Base-by-base conservation (phyloP, 768 basidiomycete species). In the Coprinellus aureogranulatus region DNA sequence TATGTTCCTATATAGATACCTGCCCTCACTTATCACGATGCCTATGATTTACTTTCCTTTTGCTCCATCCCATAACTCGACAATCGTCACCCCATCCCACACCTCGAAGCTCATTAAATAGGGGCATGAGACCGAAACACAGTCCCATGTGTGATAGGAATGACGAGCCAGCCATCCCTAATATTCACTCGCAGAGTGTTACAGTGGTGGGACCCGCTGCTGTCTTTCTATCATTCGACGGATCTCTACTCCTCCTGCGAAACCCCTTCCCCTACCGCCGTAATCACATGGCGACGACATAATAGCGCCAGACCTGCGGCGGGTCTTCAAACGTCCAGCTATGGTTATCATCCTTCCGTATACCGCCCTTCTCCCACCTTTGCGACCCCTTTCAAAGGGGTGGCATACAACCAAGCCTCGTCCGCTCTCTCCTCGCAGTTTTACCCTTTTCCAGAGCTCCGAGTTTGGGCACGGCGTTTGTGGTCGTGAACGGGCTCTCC, bases 191-290 rank as follows among this genome's bases (percentile, higher is more conserved):
- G 88, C 50, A 84, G 87, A 72, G 85, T 83, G 23, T n/a, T n/a
- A n/a, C n/a, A n/a, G n/a, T 90, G 90, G 90, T 92, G 87, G 86
- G 90, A 90, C 65, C 83, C 81, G 3, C 75, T 91, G 18, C 70
- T 89, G 34, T 72, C 74, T 40, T 65, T 86, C 27, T 90, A 90
- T 67, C 56, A 70, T 28, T 76, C 76, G 18, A 69, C 74, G 8
- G 61, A 65, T 70, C n/a, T 61, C 61, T 26, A 14, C 34, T 34
- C 34, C 34, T 34, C 34, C 34, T 34, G 6, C 14, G 70, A 67
- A 71, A 56, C 57, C 64, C 28, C 64, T 82, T 22, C 71, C 77
- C 16, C 31, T n/a, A n/a, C 68, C 12, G 67, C 76, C 20, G 72
- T 82, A 65, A 39, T 18, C 18, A 9, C 37, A n/a, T 34, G 81